Percentiles rank a stretch among this genome's conserved stretches.
phyloP scores from a whole-genome alignment of 2,329 filamentous ascomycete genomes.

The Verticillium zaregamsianum region DNA sequence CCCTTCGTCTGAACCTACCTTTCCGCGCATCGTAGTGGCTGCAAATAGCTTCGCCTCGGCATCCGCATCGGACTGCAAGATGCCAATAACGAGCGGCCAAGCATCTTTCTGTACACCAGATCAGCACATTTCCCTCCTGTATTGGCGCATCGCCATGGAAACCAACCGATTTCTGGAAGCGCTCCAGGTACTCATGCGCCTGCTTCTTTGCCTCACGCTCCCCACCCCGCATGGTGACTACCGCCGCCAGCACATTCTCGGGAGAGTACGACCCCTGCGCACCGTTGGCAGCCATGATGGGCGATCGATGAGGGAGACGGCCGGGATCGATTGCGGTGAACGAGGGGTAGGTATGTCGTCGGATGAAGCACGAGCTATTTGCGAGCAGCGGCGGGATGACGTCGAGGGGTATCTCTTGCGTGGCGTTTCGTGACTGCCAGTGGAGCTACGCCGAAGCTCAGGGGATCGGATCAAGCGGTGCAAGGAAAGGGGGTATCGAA shows the following conservation, averaged over 20 bases:
- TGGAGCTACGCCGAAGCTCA: neutral
- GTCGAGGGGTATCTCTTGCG: neutral
- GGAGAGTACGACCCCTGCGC: slow-evolving; percentile 72
- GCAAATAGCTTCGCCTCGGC: slow-evolving; percentile 90
- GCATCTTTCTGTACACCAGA: slow-evolving; percentile 68
- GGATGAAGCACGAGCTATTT: neutral
- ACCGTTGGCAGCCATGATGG: slow-evolving; percentile 62
- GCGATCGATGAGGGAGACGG: neutral
- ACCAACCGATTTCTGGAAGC: slow-evolving; percentile 92
- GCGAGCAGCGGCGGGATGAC: neutral
- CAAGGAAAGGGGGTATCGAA: neutral
- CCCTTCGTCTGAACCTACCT: slow-evolving; percentile 54
- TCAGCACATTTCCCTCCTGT: neutral
- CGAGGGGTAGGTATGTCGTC: neutral
- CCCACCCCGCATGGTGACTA: slow-evolving; percentile 86
- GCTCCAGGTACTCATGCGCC: slow-evolving; percentile 86
- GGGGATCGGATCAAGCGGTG: neutral
- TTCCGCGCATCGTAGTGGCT: slow-evolving; percentile 94
- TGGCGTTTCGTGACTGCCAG: neutral
- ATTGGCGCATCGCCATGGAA: neutral
- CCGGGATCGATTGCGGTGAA: neutral
- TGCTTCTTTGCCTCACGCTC: slow-evolving; percentile 81
- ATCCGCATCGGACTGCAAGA: slow-evolving; percentile 77
- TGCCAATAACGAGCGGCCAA: slow-evolving; percentile 82
- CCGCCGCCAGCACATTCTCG: slow-evolving; percentile 71